phyloP scores from a whole-genome alignment of 2,329 filamentous ascomycete species.

The Aschersonia sp. region DNA sequence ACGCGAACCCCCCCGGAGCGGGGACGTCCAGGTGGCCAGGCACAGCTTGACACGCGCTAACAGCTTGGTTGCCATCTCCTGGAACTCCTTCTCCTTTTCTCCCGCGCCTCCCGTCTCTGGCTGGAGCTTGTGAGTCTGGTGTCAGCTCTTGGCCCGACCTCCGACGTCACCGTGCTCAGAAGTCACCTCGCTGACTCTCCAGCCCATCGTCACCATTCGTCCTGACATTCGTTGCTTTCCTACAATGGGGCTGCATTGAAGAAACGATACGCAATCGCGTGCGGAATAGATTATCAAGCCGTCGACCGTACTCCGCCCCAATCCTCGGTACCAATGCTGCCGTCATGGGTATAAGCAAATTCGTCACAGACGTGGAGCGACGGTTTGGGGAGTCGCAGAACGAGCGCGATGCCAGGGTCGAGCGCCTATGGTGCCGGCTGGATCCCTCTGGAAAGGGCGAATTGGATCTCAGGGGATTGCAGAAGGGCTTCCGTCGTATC shows the following conservation, averaged over 20 bases:
- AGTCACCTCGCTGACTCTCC: constrained; percentile 9
- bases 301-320: background rate
- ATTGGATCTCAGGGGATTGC: constrained; percentile 71
- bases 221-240: background rate
- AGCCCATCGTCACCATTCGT: background rate
- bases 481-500: constrained; percentile 72
- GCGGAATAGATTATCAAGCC: background rate
- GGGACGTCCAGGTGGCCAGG: background rate
- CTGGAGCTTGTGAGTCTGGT: background rate
- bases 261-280: background rate
- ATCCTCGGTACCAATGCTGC: constrained; percentile 11
- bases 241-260: background rate
- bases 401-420: constrained; percentile 66
- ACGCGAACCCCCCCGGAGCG: background rate
- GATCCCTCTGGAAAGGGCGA: constrained; percentile 64
- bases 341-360: constrained; percentile 27
- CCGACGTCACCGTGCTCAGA: constrained; percentile 4
- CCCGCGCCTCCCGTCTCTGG: background rate
- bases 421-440: constrained; percentile 70
- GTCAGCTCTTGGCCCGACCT: background rate
- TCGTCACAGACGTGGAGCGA: constrained; percentile 36
- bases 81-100: background rate
- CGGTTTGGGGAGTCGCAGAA: constrained; percentile 66
- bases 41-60: background rate
- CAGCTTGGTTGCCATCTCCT: background rate